Conservation (phyloP, 2,329 filamentous ascomycete species). For the Colletotrichum sp. region DNA sequence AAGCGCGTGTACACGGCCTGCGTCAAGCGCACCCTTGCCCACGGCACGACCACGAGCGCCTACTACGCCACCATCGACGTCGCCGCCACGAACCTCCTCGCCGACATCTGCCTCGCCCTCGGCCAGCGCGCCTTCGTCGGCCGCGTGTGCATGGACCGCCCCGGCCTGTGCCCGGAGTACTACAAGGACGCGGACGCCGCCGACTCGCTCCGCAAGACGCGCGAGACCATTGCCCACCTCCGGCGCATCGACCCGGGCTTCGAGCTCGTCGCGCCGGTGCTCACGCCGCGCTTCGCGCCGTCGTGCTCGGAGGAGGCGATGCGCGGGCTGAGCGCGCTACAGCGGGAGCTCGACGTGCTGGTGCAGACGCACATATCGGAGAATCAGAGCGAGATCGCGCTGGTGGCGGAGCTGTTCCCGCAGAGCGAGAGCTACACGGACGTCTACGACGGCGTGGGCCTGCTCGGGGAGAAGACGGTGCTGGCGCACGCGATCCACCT, state of each 20-base stretch:
- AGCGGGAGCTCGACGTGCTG: constrained; percentile 65
- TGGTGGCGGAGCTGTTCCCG: constrained; percentile 77
- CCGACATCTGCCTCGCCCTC: constrained; percentile 76
- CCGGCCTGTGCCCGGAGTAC: constrained; percentile 69
- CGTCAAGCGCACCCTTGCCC: constrained; percentile 79
- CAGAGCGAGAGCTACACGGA: constrained; percentile 68
- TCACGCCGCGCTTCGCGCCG: constrained; percentile 77
- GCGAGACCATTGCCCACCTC: constrained; percentile 69
- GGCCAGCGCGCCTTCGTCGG: constrained; percentile 93
- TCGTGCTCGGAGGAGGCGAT: constrained; percentile 68
- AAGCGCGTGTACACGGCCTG: constrained; percentile 77
- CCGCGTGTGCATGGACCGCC: constrained; percentile 91
- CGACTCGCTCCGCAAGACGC: constrained; percentile 60
- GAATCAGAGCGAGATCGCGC: constrained; percentile 74
- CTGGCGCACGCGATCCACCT: constrained; percentile 88
- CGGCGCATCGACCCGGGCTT: constrained; percentile 67
- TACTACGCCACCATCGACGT: constrained; percentile 95
- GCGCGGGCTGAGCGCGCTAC: constrained; percentile 66
- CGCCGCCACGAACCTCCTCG: constrained; percentile 86
- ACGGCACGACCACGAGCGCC: constrained; percentile 93
- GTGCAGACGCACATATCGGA: constrained; percentile 93
- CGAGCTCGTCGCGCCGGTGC: constrained; percentile 74
- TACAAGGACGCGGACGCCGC: constrained; percentile 78
- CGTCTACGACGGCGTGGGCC: constrained; percentile 77
- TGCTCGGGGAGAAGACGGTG: constrained; percentile 77